phyloP scores from a whole-genome alignment of 441 rosid species.

The Macaranga tanarius region DNA sequence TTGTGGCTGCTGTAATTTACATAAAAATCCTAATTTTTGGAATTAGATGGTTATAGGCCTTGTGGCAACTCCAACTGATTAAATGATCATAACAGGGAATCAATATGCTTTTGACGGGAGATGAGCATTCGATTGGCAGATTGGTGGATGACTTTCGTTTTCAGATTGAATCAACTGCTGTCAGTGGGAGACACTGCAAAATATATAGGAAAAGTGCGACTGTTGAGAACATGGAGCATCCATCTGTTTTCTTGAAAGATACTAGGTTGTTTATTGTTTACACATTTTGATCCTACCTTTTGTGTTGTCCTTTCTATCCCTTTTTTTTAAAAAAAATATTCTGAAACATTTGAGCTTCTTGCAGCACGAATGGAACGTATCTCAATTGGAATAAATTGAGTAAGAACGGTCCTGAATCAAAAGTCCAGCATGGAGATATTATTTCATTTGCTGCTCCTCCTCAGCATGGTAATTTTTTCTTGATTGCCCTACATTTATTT shows the following conservation, averaged over 20 bases:
- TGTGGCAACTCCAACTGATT: background rate
- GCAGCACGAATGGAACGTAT: conserved; percentile 86
- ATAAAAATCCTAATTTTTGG: no score
- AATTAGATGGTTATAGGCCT: no score
- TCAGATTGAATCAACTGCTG: conserved; percentile 65
- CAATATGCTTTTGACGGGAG: conserved; percentile 65
- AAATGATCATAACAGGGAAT: conserved; percentile 54
- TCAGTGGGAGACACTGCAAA: conserved; percentile 84
- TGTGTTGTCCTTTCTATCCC: background rate
- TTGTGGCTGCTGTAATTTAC: no score
- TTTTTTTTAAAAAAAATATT: background rate
- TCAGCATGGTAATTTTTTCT: conserved; percentile 56
- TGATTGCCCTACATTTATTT: background rate
- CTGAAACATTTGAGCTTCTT: conserved; percentile 14
- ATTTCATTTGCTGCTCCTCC: conserved; percentile 82
- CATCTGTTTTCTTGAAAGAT: conserved; percentile 66
- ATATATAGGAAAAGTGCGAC: conserved; percentile 47
- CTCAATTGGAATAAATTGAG: conserved; percentile 75
- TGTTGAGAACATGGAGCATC: conserved; percentile 31
- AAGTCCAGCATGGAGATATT: conserved; percentile 81
- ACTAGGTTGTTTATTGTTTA: conserved; percentile 49
- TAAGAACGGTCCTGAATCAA: conserved; percentile 58
- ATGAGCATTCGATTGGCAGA: conserved; percentile 77
- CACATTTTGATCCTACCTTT: background rate
- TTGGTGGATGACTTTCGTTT: conserved; percentile 53